phyloP scores from a whole-genome alignment of 2,329 filamentous ascomycete genomes.

The Pseudocercospora pini-densiflorae region DNA sequence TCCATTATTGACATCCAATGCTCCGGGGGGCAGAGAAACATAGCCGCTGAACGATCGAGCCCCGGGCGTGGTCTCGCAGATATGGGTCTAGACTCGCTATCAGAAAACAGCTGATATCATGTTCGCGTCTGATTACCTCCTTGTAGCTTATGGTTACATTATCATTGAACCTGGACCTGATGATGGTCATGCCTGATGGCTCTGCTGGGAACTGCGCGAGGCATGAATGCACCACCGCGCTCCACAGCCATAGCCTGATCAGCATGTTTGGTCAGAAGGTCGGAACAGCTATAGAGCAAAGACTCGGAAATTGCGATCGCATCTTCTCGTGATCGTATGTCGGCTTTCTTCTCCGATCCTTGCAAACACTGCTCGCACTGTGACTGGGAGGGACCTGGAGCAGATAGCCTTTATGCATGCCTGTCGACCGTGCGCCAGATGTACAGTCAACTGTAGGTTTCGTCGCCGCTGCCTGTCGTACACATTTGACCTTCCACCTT shows the following conservation, averaged over 20 bases:
- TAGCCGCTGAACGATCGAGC: slow-evolving; percentile 49
- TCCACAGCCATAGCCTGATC: neutral
- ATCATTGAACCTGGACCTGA: slow-evolving; percentile 19
- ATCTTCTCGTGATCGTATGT: no score
- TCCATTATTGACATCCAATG: slow-evolving; percentile 28
- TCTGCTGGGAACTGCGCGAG: slow-evolving; percentile 23
- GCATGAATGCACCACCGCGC: neutral
- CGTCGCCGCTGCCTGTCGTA: no score
- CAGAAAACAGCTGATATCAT: neutral
- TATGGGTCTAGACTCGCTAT: slow-evolving; percentile 20
- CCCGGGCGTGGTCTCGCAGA: slow-evolving; percentile 56
- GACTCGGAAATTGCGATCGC: no score
- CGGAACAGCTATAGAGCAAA: no score
- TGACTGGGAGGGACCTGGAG: no score
- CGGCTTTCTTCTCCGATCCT: no score
- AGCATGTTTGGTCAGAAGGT: neutral
- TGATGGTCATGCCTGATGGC: slow-evolving; percentile 20
- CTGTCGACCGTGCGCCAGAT: no score
- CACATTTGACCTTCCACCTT: no score
- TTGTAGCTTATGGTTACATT: slow-evolving; percentile 27
- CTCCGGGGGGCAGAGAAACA: slow-evolving; percentile 36
- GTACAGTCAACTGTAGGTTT: no score
- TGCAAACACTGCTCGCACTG: no score
- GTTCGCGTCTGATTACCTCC: slow-evolving; percentile 33
- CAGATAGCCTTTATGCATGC: no score